phyloP scores from a whole-genome alignment of 768 basidiomycete genomes.

The Mrakia hoshinonis region DNA sequence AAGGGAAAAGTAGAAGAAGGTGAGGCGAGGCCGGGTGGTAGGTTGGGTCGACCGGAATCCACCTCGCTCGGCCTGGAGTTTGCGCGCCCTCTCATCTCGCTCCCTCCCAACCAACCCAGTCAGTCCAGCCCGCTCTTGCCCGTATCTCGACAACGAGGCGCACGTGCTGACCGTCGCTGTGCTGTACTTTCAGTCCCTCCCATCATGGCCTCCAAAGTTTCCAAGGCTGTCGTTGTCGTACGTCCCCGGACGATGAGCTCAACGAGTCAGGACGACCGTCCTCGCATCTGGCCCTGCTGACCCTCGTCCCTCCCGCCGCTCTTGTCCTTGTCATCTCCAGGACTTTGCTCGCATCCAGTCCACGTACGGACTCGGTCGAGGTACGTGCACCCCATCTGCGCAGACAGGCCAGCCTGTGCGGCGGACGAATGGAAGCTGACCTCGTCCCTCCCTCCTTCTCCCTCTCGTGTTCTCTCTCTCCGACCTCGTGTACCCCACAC shows the following conservation, averaged over 20 bases:
- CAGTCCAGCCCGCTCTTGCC: too few relatives aligned
- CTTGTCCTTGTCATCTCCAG: not conserved
- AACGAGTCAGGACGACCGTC: not conserved
- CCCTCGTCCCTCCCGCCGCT: not conserved
- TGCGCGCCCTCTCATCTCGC: too few relatives aligned
- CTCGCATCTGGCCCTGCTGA: not conserved
- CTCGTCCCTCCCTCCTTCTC: not conserved
- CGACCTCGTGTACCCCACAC: slow-evolving; percentile 59
- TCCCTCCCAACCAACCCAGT: too few relatives aligned
- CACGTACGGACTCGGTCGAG: slow-evolving; percentile 42
- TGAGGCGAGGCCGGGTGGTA: not conserved
- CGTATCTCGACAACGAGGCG: too few relatives aligned
- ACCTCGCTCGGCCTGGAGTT: too few relatives aligned
- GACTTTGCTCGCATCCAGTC: slow-evolving; percentile 43
- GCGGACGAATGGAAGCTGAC: not conserved
- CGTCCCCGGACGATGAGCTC: not conserved
- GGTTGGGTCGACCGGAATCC: not conserved
- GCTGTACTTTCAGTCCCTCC: too few relatives aligned
- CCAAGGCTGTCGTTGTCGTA: slow-evolving; percentile 8
- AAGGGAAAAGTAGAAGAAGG: not conserved
- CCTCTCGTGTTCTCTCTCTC: not conserved
- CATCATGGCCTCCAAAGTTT: slow-evolving; percentile 2
- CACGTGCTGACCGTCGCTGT: too few relatives aligned
- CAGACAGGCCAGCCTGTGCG: not conserved
- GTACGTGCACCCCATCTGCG: slow-evolving; percentile 16